Percentiles rank a stretch among this genome's conserved stretches.
Conservation (phyloP, 768 basidiomycete species). For the Dendrothele bispora region DNA sequence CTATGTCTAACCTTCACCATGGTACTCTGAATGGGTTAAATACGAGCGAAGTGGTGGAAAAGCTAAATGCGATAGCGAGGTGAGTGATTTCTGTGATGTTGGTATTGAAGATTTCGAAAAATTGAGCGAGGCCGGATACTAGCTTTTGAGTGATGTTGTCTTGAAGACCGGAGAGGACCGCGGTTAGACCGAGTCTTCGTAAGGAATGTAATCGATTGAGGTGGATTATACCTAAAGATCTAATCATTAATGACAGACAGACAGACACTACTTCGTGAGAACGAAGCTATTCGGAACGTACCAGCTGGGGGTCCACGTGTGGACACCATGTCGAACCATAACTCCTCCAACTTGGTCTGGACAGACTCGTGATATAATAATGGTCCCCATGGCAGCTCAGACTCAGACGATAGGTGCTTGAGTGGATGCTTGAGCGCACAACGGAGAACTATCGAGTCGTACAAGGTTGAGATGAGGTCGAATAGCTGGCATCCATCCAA, state of each 20-base stretch:
- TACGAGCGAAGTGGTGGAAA: not conserved
- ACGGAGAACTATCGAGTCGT: constrained; percentile 1
- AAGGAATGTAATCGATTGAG: constrained; percentile 3
- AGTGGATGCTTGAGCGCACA: not conserved
- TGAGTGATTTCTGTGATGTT: not conserved
- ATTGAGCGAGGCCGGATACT: not conserved
- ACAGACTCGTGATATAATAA: constrained; percentile 5
- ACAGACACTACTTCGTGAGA: not conserved
- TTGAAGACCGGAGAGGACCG: not conserved
- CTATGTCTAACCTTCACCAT: not conserved
- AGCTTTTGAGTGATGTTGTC: not conserved
- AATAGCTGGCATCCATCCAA: constrained; percentile 2
- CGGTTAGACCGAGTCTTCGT: not conserved
- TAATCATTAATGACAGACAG: no score
- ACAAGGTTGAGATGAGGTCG: constrained; percentile 1
- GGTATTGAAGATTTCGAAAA: constrained; percentile 1
- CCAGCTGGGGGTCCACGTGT: constrained; percentile 2
- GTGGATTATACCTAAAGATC: not conserved
- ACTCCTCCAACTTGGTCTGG: not conserved
- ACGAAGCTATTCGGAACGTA: not conserved
- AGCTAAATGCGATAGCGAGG: not conserved
- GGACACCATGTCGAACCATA: constrained; percentile 2
- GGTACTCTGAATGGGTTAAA: not conserved
- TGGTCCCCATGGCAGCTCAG: constrained; percentile 2
- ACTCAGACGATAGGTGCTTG: not conserved